phyloP scores from a whole-genome alignment of 2,329 filamentous ascomycete genomes.

The Erysiphe neolycopersici region DNA sequence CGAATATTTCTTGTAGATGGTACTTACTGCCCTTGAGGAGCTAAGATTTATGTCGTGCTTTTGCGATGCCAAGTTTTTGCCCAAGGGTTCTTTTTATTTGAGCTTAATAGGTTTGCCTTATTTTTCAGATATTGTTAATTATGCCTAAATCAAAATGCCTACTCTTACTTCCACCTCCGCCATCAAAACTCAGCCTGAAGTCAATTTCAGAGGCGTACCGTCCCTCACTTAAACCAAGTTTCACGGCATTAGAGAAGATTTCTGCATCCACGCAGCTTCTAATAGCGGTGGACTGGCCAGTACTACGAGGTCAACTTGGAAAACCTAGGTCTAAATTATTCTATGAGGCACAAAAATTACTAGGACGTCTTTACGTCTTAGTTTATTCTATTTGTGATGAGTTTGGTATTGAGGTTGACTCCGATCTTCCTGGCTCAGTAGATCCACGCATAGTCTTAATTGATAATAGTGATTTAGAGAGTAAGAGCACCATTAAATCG shows the following conservation, averaged over 20 bases:
- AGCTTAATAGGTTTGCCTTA: no score
- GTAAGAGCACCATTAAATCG: conserved; percentile 19
- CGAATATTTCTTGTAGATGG: no score
- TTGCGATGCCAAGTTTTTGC: no score
- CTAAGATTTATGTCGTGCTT: no score
- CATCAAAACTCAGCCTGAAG: conserved; percentile 23
- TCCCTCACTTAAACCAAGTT: conserved; percentile 26
- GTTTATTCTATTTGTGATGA: conserved; percentile 44
- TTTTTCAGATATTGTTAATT: background rate
- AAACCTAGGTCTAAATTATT: conserved; percentile 29
- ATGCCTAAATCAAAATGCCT: conserved; percentile 16
- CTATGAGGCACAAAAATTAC: conserved; percentile 39
- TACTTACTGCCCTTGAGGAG: no score
- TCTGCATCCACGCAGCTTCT: conserved; percentile 10
- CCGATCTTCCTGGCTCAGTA: conserved; percentile 41
- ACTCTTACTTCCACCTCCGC: conserved; percentile 36
- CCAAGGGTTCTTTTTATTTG: no score
- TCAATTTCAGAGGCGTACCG: conserved; percentile 32
- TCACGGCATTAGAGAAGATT: conserved; percentile 21
- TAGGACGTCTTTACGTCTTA: conserved; percentile 56
- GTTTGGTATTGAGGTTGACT: conserved; percentile 24
- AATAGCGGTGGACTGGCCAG: conserved; percentile 34
- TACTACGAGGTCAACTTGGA: conserved; percentile 21
- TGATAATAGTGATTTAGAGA: conserved; percentile 22
- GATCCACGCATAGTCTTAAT: conserved; percentile 53